phyloP scores from a whole-genome alignment of 108 stramenopile genomes.

The Epithemia pelagica region DNA sequence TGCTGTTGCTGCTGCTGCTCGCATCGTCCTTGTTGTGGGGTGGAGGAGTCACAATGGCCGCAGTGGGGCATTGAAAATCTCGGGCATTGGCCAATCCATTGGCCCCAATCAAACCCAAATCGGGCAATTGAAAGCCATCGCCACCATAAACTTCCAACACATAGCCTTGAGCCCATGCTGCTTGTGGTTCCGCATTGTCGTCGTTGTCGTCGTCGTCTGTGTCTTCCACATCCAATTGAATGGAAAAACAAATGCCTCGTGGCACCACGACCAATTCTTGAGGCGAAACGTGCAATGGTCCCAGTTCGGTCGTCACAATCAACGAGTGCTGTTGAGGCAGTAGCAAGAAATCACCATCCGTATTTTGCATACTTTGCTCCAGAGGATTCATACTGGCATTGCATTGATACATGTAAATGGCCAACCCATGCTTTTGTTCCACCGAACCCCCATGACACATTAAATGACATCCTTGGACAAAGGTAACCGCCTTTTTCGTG shows the following conservation, averaged over 20 bases:
- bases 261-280: slow-evolving; percentile 84
- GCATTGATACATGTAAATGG: slow-evolving; percentile 71
- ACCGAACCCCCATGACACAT: slow-evolving; percentile 66
- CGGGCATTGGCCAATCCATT: slow-evolving; percentile 94
- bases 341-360: slow-evolving; percentile 91
- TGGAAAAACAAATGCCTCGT: slow-evolving; percentile 76
- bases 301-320: slow-evolving; percentile 76
- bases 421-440: slow-evolving; percentile 60
- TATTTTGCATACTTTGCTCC: slow-evolving; percentile 24
- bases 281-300: slow-evolving; percentile 56
- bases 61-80: slow-evolving; percentile 82
- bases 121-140: slow-evolving; percentile 80
- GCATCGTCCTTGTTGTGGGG: no score
- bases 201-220: slow-evolving; percentile 8
- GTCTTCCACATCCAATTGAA: slow-evolving; percentile 30
- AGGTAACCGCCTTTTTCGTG: slow-evolving; percentile 28
- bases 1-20: neutral
- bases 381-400: slow-evolving; percentile 51
- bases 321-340: slow-evolving; percentile 78
- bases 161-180: slow-evolving; percentile 69
- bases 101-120: slow-evolving; percentile 89
- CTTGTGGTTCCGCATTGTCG: no score
- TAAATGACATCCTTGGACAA: slow-evolving; percentile 54
- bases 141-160: slow-evolving; percentile 82
- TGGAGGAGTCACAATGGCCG: slow-evolving; percentile 32